A percentile compares a stretch with the other conserved stretches of the same genome.
These are phyloP conservation scores for Chlamydomonas incerta DNA, from an alignment of 139 green algal genomes.

Conservation along the genomic window DNA sequence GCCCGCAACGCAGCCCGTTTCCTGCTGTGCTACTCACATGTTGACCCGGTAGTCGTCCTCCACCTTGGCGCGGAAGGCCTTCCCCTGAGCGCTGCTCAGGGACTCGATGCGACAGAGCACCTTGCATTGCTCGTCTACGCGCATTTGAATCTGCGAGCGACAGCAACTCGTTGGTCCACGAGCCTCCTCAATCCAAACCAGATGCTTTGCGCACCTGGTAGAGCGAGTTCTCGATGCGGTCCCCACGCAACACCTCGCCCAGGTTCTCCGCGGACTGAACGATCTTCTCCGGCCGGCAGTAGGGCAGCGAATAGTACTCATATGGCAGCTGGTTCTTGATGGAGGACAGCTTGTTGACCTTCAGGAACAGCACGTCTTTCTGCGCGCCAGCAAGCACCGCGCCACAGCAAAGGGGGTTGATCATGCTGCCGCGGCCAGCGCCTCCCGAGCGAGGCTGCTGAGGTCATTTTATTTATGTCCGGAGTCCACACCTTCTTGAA, in stretches of 20 bases:
- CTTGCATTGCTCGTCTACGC: conserved; percentile 94
- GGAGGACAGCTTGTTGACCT: conserved; percentile 97
- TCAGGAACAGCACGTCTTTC: conserved; percentile 89
- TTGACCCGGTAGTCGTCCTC: conserved; percentile 98
- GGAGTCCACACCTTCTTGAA: conserved; percentile 72
- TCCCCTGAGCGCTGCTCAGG: conserved; percentile 78
- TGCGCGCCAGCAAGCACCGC: conserved; percentile 47
- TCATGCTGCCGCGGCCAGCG: too few relatives aligned
- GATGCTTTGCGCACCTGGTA: conserved; percentile 76
- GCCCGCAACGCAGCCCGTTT: neutral
- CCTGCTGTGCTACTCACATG: conserved; percentile 79
- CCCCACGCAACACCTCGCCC: conserved; percentile 96
- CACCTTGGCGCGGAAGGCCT: conserved; percentile 88
- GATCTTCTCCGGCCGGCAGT: conserved; percentile 94
- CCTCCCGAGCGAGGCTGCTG: too few relatives aligned
- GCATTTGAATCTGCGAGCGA: conserved; percentile 88
- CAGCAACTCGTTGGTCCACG: neutral
- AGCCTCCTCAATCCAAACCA: conserved; percentile 82
- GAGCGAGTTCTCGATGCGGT: conserved; percentile 97
- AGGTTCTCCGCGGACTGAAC: conserved; percentile 94
- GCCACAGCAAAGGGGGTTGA: neutral
- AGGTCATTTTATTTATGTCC: too few relatives aligned
- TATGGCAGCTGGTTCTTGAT: conserved; percentile 96
- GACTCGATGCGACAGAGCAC: conserved; percentile 90
- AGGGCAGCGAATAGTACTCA: conserved; percentile 98